Evolutionary conservation across 352 stramenopile genomes (phyloP).

Genomic region (Stephanocyclus meneghinianus): DNA sequence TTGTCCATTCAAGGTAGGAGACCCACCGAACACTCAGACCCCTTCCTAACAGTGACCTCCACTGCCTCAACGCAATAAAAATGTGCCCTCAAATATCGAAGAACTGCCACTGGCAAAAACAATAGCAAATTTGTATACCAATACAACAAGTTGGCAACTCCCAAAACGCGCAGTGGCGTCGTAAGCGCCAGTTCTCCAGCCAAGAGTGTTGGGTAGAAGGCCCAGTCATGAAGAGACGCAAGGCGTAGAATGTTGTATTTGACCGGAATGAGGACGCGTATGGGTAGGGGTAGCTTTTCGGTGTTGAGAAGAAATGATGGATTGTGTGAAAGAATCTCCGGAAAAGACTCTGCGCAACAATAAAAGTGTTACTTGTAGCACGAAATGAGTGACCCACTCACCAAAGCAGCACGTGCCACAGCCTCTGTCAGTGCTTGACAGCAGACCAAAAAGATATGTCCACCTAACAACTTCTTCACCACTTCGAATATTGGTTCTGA

Average conservation of each 20-base stretch:
- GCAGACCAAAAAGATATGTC: constrained; percentile 69
- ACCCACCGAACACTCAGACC: constrained; percentile 61
- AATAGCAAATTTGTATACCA: constrained; percentile 69
- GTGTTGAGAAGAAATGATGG: constrained; percentile 2
- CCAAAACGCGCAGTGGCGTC: constrained; percentile 31
- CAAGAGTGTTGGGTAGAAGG: constrained; percentile 16
- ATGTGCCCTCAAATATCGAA: constrained; percentile 72
- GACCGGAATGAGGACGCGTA: constrained; percentile 75
- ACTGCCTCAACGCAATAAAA: constrained; percentile 76
- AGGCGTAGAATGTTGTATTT: constrained; percentile 67
- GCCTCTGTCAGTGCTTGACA: constrained; percentile 66
- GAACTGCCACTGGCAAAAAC: constrained; percentile 70
- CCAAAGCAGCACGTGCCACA: constrained; percentile 33
- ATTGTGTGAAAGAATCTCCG: neutral
- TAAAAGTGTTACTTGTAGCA: neutral
- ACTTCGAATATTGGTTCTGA: no score
- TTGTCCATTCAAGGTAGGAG: constrained; percentile 49
- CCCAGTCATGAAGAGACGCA: constrained; percentile 60
- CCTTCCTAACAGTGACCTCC: constrained; percentile 63
- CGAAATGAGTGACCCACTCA: constrained; percentile 1
- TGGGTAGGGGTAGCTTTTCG: constrained; percentile 51
- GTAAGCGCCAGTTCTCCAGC: neutral
- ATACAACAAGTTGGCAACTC: constrained; percentile 66
- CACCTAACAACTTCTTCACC: constrained; percentile 35
- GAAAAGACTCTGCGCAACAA: neutral